Evolutionary conservation across 495 filamentous ascomycete species (phyloP), one percentile per base, ranked within the genome.

Genomic region (Apiosordaria backusii): DNA sequence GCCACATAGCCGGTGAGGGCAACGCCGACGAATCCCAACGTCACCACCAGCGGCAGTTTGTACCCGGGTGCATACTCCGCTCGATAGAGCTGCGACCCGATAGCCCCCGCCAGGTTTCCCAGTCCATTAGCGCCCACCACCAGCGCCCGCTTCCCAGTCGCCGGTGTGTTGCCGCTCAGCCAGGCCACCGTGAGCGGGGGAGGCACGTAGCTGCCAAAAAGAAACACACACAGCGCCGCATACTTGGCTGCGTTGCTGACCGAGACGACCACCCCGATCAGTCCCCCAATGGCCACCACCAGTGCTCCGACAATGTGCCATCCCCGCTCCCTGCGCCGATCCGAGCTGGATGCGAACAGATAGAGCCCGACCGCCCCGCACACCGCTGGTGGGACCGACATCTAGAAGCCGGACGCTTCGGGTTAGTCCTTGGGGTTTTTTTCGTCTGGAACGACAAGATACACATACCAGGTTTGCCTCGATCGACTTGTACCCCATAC

Each of bases 341-440:
- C 71, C 21, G 71, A 76, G 50, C 67, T 71, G 19, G 52, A 57
- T 21, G 73, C 74, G 50, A 76, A 75, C 13, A 76, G 61, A 68
- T 79, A 80, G 7, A 87, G 76, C 0, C 77, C 74, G 21, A 77
- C 63, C 1, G 83, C 82, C 60, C 84, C 76, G n/a, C 81, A 78
- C 19, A 85, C 65, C 66, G 82, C 85, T 1, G 85, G 85, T 13
- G 86, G 85, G 13, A 83, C 82, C n/a, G 81, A 79, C 29, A 88
- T 79, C 55, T 71, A 60, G 25, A 53, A 19, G 59, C 4, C n/a
- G 4, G 4, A 63, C 27, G 18, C 26, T 62, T 23, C 3, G 21
- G 4, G 35, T 29, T 50, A 29, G 29, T 21, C 29, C 29, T 45
- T 21, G 19, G 5, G 16, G 5, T 18, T 19, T 3, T 13, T n/a